A percentile compares a stretch with the other conserved stretches of the same genome.
phyloP scores from a whole-genome alignment of 2,329 filamentous ascomycete species.

The Ophiosphaerella korrae region DNA sequence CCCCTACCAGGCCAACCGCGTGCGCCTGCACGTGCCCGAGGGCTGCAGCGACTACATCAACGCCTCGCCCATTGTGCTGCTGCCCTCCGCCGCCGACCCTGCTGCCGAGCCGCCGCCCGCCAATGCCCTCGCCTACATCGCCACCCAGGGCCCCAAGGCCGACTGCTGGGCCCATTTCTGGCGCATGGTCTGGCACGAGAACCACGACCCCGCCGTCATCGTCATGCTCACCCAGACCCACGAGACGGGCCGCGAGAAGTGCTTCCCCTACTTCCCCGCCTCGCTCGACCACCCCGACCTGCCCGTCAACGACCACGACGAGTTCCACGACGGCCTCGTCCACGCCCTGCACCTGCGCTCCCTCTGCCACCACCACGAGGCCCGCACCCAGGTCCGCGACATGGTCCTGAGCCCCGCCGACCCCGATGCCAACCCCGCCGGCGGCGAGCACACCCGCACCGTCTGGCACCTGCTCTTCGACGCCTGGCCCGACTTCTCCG shows the following conservation, averaged over 20 bases:
- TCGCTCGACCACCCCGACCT: conserved; percentile 45
- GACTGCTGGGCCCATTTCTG: conserved; percentile 82
- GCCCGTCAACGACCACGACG: conserved; percentile 66
- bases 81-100: conserved; percentile 10
- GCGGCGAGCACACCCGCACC: conserved; percentile 60
- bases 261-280: conserved; percentile 82
- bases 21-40: conserved; percentile 78
- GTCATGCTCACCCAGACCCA: conserved; percentile 93
- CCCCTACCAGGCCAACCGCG: conserved; percentile 84
- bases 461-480: conserved; percentile 87
- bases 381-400: conserved; percentile 73
- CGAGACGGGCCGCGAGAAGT: conserved; percentile 80
- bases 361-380: conserved; percentile 60
- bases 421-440: conserved; percentile 36
- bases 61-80: conserved; percentile 53
- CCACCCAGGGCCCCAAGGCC: conserved; percentile 85
- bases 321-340: conserved; percentile 68
- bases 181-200: conserved; percentile 92
- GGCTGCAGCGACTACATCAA: conserved; percentile 62
- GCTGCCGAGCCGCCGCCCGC: too few relatives aligned
- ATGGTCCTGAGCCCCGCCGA: conserved; percentile 59
- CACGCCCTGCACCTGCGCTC: conserved; percentile 69
- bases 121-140: conserved; percentile 71
- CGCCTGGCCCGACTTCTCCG: conserved; percentile 88
- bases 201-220: conserved; percentile 72